phyloP scores from a whole-genome alignment of 169 alveolate genomes.

The Eimeria sp. region DNA sequence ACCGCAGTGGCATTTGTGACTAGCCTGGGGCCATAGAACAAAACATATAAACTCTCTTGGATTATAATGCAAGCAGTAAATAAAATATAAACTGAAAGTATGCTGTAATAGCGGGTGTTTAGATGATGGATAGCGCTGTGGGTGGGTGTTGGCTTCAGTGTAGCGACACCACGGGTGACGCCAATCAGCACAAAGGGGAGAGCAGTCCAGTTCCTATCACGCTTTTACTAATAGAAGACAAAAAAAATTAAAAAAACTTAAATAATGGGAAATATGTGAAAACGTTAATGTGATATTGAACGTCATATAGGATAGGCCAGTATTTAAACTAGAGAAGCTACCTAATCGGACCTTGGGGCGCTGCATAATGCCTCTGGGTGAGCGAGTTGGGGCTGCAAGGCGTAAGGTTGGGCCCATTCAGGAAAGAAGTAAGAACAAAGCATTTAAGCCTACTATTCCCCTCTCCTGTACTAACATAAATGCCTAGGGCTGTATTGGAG shows the following conservation, averaged over 20 bases:
- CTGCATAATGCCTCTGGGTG: neutral
- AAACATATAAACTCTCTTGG: too few relatives aligned
- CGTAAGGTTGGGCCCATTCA: neutral
- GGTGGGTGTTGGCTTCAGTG: neutral
- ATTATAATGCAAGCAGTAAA: too few relatives aligned
- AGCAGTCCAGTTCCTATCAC: neutral
- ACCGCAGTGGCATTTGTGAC: neutral
- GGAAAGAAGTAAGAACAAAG: neutral
- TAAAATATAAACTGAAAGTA: neutral
- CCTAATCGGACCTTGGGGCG: neutral
- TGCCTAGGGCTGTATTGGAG: neutral
- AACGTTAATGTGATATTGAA: neutral
- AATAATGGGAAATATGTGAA: neutral
- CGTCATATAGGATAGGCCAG: neutral
- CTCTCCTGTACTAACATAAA: neutral
- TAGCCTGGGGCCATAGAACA: neutral
- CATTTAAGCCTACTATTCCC: neutral
- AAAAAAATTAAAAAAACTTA: too few relatives aligned
- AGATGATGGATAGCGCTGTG: neutral
- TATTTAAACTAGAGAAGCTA: neutral
- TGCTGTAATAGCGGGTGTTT: neutral
- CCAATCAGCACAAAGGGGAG: neutral
- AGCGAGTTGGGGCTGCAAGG: conserved; percentile 9
- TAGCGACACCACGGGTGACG: neutral
- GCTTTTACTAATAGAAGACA: neutral